These are phyloP conservation scores for Colletotrichum nymphaeae DNA, from an alignment of 2,329 filamentous ascomycete species.

Conservation along the genomic window DNA sequence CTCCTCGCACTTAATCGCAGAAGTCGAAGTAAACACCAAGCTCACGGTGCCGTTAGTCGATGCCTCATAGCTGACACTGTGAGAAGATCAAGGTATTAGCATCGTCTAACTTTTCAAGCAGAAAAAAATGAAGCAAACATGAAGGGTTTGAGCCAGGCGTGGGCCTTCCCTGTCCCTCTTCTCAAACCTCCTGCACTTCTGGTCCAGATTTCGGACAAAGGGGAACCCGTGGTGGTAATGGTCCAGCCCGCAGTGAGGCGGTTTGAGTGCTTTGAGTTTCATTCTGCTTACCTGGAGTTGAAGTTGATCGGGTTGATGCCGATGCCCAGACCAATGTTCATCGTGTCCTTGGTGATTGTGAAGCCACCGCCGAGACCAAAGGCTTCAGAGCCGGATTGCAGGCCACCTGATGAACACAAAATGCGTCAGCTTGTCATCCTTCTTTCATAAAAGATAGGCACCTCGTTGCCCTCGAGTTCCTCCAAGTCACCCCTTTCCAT, in stretches of 20 bases:
- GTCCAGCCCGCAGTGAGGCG: background rate
- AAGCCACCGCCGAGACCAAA: constrained; percentile 32
- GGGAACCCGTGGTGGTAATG: background rate
- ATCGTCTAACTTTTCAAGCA: too few relatives aligned
- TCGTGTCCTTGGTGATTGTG: constrained; percentile 29
- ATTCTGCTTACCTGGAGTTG: constrained; percentile 16
- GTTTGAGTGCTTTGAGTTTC: background rate
- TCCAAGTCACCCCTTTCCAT: too few relatives aligned
- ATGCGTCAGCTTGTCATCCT: background rate
- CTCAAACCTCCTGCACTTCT: background rate
- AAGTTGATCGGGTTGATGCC: constrained; percentile 19
- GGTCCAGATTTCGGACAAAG: background rate
- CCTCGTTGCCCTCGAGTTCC: background rate
- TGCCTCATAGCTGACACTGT: constrained; percentile 21
- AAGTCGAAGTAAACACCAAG: constrained; percentile 22
- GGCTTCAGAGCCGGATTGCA: constrained; percentile 29
- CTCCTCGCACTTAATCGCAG: constrained; percentile 25
- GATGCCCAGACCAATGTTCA: constrained; percentile 26
- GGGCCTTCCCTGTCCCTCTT: background rate
- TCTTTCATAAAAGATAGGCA: background rate
- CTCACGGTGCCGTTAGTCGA: constrained; percentile 24
- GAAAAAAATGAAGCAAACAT: too few relatives aligned
- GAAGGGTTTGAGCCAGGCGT: too few relatives aligned
- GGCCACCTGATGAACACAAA: background rate
- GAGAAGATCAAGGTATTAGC: background rate